Conservation (phyloP, 139 green algal species). For the Yamagishiella unicocca region DNA sequence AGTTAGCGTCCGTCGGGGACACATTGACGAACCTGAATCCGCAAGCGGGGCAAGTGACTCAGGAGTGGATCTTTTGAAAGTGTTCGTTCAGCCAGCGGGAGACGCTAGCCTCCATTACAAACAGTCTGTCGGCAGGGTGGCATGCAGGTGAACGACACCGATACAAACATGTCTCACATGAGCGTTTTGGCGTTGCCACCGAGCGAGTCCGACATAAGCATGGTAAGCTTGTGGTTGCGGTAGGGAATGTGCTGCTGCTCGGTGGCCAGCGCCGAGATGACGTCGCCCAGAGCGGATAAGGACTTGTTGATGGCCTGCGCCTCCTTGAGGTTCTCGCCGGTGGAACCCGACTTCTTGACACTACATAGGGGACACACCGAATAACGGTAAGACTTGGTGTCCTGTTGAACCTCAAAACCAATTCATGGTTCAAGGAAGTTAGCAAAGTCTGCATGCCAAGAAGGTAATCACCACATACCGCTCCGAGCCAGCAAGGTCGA, state of each 20-base stretch:
- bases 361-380: too few relatives aligned
- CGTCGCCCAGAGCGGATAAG: conserved; percentile 94
- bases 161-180: conserved; percentile 70
- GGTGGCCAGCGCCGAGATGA: conserved; percentile 93
- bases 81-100: too few relatives aligned
- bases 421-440: too few relatives aligned
- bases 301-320: conserved; percentile 99
- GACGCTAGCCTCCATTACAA: too few relatives aligned
- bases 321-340: conserved; percentile 96
- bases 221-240: conserved; percentile 99
- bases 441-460: too few relatives aligned
- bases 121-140: background rate
- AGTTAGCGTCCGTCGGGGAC: conserved; percentile 91
- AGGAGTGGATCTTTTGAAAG: too few relatives aligned
- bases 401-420: too few relatives aligned
- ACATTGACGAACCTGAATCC: conserved; percentile 66
- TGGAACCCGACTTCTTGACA: conserved; percentile 94
- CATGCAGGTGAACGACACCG: background rate
- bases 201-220: conserved; percentile 93
- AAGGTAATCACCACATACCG: conserved; percentile 73
- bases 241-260: conserved; percentile 94
- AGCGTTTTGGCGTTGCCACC: conserved; percentile 87
- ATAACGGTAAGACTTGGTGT: too few relatives aligned
- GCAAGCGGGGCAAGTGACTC: too few relatives aligned
- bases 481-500: conserved; percentile 96